Percentiles rank a stretch among this genome's conserved stretches.
These are phyloP conservation scores for Boletus edulis DNA, from an alignment of 768 basidiomycete genomes.

Conservation along the genomic window DNA sequence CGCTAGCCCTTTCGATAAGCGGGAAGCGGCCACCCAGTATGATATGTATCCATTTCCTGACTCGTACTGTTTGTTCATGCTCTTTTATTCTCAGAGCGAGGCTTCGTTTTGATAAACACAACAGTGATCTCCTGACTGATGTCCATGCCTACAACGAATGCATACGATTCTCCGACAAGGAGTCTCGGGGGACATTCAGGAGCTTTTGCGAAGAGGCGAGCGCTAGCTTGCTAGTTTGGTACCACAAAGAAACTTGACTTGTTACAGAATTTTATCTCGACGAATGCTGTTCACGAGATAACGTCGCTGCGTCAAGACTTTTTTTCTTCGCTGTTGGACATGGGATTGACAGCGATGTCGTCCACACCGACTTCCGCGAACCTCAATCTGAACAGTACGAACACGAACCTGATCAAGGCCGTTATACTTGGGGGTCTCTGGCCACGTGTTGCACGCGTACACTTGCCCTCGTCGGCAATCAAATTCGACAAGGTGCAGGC, in stretches of 20 bases:
- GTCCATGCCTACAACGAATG: conserved; percentile 72
- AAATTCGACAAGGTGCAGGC: conserved; percentile 85
- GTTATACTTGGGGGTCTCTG: conserved; percentile 85
- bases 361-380: conserved; percentile 44
- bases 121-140: conserved; percentile 86
- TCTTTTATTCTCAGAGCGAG: conserved; percentile 53
- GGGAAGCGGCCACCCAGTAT: conserved; percentile 75
- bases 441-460: conserved; percentile 77
- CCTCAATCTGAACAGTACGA: conserved; percentile 63
- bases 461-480: conserved; percentile 67
- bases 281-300: conserved; percentile 71
- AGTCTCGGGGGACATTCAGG: conserved; percentile 43
- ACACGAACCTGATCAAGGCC: conserved; percentile 78
- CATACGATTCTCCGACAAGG: conserved; percentile 46
- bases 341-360: conserved; percentile 61
- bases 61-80: not conserved
- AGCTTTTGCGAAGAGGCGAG: conserved; percentile 71
- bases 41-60: conserved; percentile 15
- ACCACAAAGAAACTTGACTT: not conserved
- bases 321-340: conserved; percentile 59
- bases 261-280: conserved; percentile 83
- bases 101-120: conserved; percentile 60
- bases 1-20: conserved; percentile 73
- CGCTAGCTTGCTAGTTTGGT: too few species aligned
- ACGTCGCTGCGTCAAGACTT: conserved; percentile 77